Evolutionary conservation across 768 basidiomycete genomes (phyloP).

Genomic region (Collybia sp.): DNA sequence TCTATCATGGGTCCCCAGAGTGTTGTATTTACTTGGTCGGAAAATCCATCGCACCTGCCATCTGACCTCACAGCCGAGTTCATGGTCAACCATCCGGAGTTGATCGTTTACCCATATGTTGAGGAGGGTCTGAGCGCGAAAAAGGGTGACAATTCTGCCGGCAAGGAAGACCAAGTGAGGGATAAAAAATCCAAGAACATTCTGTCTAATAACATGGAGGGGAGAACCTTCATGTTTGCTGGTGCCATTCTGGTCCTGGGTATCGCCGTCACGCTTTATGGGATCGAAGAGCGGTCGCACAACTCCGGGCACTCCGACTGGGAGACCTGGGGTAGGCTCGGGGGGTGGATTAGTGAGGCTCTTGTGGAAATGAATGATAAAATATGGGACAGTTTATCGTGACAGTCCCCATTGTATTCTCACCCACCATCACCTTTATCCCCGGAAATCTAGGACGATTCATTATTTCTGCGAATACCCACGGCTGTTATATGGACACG

Average conservation of each 20-base stretch:
- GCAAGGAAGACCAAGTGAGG: constrained; percentile 14
- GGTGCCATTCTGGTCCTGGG: constrained; percentile 69
- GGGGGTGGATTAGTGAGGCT: constrained; percentile 23
- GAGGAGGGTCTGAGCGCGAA: constrained; percentile 21
- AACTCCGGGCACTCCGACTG: no score
- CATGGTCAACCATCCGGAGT: constrained; percentile 50
- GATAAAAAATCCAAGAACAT: constrained; percentile 8
- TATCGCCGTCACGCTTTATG: constrained; percentile 63
- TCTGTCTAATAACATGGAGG: constrained; percentile 23
- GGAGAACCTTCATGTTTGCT: constrained; percentile 42
- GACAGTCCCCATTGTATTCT: no score
- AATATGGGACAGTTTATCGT: no score
- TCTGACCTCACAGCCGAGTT: constrained; percentile 54
- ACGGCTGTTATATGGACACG: no score
- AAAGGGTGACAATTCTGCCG: constrained; percentile 13
- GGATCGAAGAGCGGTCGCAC: constrained; percentile 25
- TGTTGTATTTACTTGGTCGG: constrained; percentile 71
- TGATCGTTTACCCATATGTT: constrained; percentile 51
- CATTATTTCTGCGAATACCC: no score
- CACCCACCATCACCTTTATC: no score
- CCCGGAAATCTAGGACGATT: no score
- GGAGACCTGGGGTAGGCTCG: constrained; percentile 17
- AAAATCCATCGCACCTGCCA: constrained; percentile 36
- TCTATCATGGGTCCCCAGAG: constrained; percentile 77
- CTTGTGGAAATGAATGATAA: no score